Conservation (phyloP, 345 rosid genomes). For the Gossypium bickii region DNA sequence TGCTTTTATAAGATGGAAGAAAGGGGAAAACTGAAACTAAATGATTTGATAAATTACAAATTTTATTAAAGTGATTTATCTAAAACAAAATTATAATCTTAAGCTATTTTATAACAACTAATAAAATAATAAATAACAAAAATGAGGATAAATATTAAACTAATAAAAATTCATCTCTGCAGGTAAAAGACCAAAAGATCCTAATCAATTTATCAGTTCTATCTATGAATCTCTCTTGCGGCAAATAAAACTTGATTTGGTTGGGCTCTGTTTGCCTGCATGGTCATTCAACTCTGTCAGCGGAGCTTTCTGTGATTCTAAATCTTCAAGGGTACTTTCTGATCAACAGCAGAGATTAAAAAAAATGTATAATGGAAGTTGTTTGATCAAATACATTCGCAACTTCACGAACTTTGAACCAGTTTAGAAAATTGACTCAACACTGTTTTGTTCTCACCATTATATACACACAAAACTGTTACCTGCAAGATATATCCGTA, state of each 20-base stretch:
- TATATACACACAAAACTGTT: not conserved
- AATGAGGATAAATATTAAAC: too few relatives aligned
- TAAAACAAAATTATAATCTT: too few relatives aligned
- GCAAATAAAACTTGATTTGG: not conserved
- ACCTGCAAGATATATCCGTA: not conserved
- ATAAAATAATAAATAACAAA: too few relatives aligned
- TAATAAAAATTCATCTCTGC: too few relatives aligned
- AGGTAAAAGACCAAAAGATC: too few relatives aligned
- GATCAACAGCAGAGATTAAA: not conserved
- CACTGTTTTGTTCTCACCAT: constrained; percentile 8
- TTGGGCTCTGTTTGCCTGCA: not conserved
- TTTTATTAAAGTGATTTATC: too few relatives aligned
- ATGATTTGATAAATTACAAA: too few relatives aligned
- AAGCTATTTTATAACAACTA: too few relatives aligned
- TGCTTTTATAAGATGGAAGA: not conserved
- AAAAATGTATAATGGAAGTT: not conserved
- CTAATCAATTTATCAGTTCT: too few relatives aligned
- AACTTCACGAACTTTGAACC: not conserved
- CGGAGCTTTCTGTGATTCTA: not conserved
- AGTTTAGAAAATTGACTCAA: not conserved
- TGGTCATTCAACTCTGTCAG: not conserved
- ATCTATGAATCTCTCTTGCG: not conserved
- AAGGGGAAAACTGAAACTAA: not conserved
- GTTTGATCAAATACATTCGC: constrained; percentile 7
- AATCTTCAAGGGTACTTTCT: not conserved